Evolutionary conservation across 2,329 filamentous ascomycete genomes (phyloP), one percentile per base, ranked within the genome.

Genomic region (Emericellopsis atlantica): DNA sequence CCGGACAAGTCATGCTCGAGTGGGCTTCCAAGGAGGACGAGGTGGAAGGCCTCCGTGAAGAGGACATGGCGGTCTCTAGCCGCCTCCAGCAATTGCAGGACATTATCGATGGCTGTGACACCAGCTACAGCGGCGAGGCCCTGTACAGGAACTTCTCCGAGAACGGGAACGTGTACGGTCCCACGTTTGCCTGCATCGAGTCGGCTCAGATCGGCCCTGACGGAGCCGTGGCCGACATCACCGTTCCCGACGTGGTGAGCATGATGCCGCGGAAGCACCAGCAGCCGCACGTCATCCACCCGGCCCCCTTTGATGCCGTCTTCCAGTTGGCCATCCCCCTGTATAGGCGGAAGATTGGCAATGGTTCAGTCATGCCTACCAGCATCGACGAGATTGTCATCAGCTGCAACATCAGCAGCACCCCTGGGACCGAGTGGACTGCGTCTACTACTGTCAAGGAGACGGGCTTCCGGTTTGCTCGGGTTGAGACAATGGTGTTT

Each of bases 291-390:
- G 47, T 53, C 7, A 47, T 61, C 10, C 59, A 62, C 35, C 59
- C 59, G 1, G 49, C 54, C 2, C 57, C 54, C 35, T 46, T 62
- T n/a, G 57, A 61, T 39, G 40, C 42, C 24, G 35, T 43, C 14
- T 31, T 44, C n/a, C 40, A 46, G 9, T 39, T 24, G 21, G 29
- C n/a, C 21, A 31, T 6, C 9, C 37, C 22, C 29, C 21, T 21
- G n/a, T 39, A 21, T 24, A 21, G 16, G 37, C 21, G 12, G 16
- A 16, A n/a, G 37, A 24, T 3, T 39, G 37, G 37, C 37, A 39
- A n/a, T 32, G 18, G 18, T 15, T 32, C 31, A 26, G 12, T n/a
- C 37, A 21, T 21, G 18, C 18, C 18, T 21, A 21, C 18, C 18
- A 21, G 18, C 37, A 31, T 15, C 34, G 16, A 15, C 34, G 12